Percentiles rank a stretch among this genome's conserved stretches.
phyloP scores from a whole-genome alignment of 1,284 basidiomycete species.

The Abortiporus biennis region DNA sequence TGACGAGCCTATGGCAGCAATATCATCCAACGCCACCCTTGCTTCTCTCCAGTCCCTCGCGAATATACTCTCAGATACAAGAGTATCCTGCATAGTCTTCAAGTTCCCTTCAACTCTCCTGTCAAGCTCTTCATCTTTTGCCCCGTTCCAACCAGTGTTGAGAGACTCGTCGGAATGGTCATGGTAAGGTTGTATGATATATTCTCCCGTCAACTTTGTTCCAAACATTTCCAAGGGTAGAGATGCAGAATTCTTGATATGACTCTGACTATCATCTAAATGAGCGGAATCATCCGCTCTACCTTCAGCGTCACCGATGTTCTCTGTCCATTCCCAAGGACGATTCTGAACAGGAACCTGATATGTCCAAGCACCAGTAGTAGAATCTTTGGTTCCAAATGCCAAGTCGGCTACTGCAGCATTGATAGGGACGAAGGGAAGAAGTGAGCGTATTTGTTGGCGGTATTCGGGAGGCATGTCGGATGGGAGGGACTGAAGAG shows the following conservation, averaged over 20 bases:
- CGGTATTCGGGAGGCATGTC: slow-evolving; percentile 55
- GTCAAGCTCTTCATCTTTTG: slow-evolving; percentile 21
- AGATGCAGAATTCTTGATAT: slow-evolving; percentile 60
- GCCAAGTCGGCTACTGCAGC: slow-evolving; percentile 50
- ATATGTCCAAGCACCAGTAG: slow-evolving; percentile 37
- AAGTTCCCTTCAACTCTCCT: slow-evolving; percentile 36
- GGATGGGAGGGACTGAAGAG: slow-evolving; percentile 43
- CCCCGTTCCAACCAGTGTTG: too few species aligned
- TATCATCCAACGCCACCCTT: slow-evolving; percentile 27
- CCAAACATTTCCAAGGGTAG: slow-evolving; percentile 70
- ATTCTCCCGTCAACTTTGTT: slow-evolving; percentile 57
- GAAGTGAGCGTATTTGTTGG: slow-evolving; percentile 47
- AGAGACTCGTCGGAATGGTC: slow-evolving; percentile 7
- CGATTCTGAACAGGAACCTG: slow-evolving; percentile 56
- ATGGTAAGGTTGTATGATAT: slow-evolving; percentile 33
- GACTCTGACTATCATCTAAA: slow-evolving; percentile 32
- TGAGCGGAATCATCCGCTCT: slow-evolving; percentile 35
- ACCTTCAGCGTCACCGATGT: slow-evolving; percentile 56
- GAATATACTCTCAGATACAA: slow-evolving; percentile 58
- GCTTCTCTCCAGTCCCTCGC: slow-evolving; percentile 72
- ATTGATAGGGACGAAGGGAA: slow-evolving; percentile 45
- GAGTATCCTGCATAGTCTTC: slow-evolving; percentile 57
- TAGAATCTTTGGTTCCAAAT: slow-evolving; percentile 46
- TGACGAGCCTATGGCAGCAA: slow-evolving; percentile 10
- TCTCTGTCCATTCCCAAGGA: slow-evolving; percentile 84